Evolutionary conservation across 805 yeast genomes (phyloP).

Genomic region (Torulaspora maleeae): DNA sequence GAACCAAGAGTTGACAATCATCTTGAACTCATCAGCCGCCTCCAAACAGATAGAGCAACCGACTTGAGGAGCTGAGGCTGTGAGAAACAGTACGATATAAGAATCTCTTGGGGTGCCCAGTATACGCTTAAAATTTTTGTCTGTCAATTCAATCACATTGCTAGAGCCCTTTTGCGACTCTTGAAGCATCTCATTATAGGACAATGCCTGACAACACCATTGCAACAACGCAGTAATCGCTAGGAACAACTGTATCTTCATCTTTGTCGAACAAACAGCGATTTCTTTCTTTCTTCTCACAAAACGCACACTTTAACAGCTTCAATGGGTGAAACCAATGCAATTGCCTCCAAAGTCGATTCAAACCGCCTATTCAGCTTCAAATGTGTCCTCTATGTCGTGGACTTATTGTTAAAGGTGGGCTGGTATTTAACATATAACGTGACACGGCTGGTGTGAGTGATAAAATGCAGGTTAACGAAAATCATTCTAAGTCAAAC

Average conservation of each 20-base stretch:
- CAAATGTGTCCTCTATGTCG: not conserved
- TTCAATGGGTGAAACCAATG: not conserved
- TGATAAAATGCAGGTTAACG: not conserved
- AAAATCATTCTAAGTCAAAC: not conserved
- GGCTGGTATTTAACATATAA: not conserved
- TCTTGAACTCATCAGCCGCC: slow-evolving; percentile 59
- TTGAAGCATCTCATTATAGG: slow-evolving; percentile 26
- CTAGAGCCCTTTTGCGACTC: slow-evolving; percentile 30
- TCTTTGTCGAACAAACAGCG: not conserved
- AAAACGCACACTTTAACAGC: not conserved
- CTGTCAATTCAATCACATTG: slow-evolving; percentile 49
- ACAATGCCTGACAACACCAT: slow-evolving; percentile 16
- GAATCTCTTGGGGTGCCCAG: slow-evolving; percentile 64
- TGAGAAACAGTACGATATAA: slow-evolving; percentile 61
- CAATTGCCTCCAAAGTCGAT: not conserved
- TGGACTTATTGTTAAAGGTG: not conserved
- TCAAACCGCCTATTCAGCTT: not conserved
- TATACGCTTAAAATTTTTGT: slow-evolving; percentile 51
- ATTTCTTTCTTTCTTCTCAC: not conserved
- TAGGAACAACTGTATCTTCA: slow-evolving; percentile 10
- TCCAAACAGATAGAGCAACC: slow-evolving; percentile 73
- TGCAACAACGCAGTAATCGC: slow-evolving; percentile 7
- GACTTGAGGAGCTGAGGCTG: slow-evolving; percentile 68
- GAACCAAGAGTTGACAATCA: slow-evolving; percentile 60
- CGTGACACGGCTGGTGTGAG: not conserved